A percentile compares a stretch with the other conserved stretches of the same genome.
phyloP scores from a whole-genome alignment of 106 monocot genomes.

The Triglochin maritima region DNA sequence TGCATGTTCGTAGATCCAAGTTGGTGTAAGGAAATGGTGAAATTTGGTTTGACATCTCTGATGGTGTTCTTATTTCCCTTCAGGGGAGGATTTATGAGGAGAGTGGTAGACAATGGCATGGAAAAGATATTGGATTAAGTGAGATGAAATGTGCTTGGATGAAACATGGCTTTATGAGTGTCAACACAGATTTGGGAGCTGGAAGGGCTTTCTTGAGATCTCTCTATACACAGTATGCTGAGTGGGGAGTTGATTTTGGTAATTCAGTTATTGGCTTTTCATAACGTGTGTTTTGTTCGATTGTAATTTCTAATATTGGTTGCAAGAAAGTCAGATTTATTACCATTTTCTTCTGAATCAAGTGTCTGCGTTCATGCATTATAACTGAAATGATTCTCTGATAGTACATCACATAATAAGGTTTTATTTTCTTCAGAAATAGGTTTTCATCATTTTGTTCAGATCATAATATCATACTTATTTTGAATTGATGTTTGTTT shows the following conservation, averaged over 20 bases:
- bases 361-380: neutral
- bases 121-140: constrained; percentile 55
- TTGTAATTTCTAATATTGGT: neutral
- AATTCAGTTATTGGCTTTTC: constrained; percentile 4
- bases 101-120: constrained; percentile 31
- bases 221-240: constrained; percentile 69
- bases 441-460: no score
- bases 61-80: no score
- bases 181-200: constrained; percentile 55
- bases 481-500: neutral
- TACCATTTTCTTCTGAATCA: no score
- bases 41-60: no score
- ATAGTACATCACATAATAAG: no score
- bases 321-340: neutral
- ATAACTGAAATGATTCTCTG: neutral
- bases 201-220: constrained; percentile 83
- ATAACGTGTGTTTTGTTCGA: neutral
- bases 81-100: constrained; percentile 47
- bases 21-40: no score
- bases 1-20: no score
- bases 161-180: constrained; percentile 91
- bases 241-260: constrained; percentile 99
- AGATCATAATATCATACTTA: no score
- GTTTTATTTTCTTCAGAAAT: no score
- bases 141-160: constrained; percentile 75